Evolutionary conservation across 2,329 filamentous ascomycete species (phyloP).

Genomic region (Cercospora sp.): DNA sequence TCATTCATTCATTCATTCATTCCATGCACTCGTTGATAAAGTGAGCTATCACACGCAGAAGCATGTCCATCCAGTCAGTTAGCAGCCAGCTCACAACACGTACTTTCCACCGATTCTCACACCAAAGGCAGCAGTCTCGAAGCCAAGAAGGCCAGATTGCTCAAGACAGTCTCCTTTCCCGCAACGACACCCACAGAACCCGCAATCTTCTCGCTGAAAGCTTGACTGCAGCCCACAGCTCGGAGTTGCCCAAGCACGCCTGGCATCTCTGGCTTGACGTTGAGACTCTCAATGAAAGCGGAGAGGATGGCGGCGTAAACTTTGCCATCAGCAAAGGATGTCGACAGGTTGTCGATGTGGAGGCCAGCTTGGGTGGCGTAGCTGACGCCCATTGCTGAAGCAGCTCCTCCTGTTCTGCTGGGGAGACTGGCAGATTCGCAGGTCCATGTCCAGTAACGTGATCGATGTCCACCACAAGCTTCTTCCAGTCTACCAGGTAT

Average conservation of each 20-base stretch:
- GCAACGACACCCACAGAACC: constrained; percentile 47
- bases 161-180: constrained; percentile 56
- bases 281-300: constrained; percentile 39
- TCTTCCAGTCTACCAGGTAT: constrained; percentile 57
- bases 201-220: constrained; percentile 50
- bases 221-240: constrained; percentile 45
- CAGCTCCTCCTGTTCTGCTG: constrained; percentile 37
- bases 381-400: constrained; percentile 59
- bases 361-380: constrained; percentile 36
- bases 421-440: neutral
- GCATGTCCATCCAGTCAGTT: neutral
- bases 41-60: neutral
- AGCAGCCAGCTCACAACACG: neutral
- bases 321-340: constrained; percentile 57
- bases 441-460: constrained; percentile 1
- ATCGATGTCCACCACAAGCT: constrained; percentile 51
- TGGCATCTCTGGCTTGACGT: constrained; percentile 14
- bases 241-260: constrained; percentile 42
- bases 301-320: constrained; percentile 60
- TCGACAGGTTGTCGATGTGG: constrained; percentile 58
- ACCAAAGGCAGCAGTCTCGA: constrained; percentile 55
- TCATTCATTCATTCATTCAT: neutral
- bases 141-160: constrained; percentile 60
- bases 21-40: neutral
- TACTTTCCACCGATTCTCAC: neutral